Conservation (phyloP, 257 asterid genomes). For the Ajuga chamaepitys region DNA sequence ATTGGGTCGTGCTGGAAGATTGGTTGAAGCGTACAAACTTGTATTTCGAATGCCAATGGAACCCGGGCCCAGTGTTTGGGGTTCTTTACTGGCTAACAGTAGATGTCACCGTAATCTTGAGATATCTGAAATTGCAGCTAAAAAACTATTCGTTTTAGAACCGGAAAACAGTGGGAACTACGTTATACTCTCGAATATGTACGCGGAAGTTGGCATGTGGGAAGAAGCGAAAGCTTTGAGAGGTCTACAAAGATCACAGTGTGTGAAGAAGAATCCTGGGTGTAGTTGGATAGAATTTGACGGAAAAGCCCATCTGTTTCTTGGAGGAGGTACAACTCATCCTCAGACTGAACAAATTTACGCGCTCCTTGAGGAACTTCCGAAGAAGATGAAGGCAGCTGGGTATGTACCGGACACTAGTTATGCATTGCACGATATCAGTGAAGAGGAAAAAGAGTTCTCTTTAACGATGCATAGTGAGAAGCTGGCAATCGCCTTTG, state of each 20-base stretch:
- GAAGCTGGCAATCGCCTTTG: constrained; percentile 64
- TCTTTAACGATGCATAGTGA: constrained; percentile 55
- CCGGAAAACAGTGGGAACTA: constrained; percentile 73
- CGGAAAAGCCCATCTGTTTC: constrained; percentile 52
- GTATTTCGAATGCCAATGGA: constrained; percentile 59
- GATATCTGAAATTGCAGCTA: constrained; percentile 74
- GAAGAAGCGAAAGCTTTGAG: constrained; percentile 55
- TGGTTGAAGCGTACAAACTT: constrained; percentile 61
- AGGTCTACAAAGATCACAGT: constrained; percentile 33
- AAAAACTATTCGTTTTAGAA: constrained; percentile 52
- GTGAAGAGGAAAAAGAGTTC: constrained; percentile 64
- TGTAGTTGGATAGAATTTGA: constrained; percentile 76
- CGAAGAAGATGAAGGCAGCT: constrained; percentile 49
- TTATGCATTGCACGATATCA: constrained; percentile 60
- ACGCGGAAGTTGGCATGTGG: constrained; percentile 86
- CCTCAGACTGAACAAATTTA: constrained; percentile 39
- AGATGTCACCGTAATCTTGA: constrained; percentile 62
- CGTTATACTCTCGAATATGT: constrained; percentile 70
- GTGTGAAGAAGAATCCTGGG: constrained; percentile 72
- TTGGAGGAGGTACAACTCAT: constrained; percentile 54
- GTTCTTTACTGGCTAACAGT: constrained; percentile 68
- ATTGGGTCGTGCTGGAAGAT: constrained; percentile 68
- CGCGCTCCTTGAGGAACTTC: constrained; percentile 46
- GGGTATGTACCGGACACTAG: constrained; percentile 60
- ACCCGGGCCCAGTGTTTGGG: constrained; percentile 80